Evolutionary conservation across 371 early-diverging fungal species (phyloP).

Genomic region (Zychaea mexicana): DNA sequence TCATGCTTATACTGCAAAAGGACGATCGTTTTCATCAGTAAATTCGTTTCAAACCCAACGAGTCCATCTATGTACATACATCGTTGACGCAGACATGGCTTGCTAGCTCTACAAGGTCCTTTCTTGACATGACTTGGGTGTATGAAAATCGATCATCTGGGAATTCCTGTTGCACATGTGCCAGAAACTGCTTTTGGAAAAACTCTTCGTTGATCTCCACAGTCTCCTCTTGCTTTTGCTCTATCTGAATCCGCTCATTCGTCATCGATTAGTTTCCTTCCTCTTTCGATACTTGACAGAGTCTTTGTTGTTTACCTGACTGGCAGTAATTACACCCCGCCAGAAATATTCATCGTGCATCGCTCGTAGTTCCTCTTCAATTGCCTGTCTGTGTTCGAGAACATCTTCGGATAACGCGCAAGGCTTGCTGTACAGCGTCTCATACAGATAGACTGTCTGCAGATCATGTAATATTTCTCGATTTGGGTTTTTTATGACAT

Average conservation of each 20-base stretch:
- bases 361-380: background rate
- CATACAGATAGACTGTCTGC: background rate
- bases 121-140: background rate
- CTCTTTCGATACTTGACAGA: no score
- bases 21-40: no score
- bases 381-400: background rate
- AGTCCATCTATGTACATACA: no score
- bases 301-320: background rate
- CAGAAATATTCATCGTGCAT: background rate
- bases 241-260: background rate
- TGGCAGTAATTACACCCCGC: background rate
- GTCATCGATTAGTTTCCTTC: background rate
- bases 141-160: background rate
- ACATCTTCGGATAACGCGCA: background rate
- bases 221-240: background rate
- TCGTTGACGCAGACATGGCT: no score
- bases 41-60: no score
- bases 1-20: background rate
- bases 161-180: background rate
- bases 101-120: background rate
- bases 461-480: constrained; percentile 8
- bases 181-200: background rate
- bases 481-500: background rate
- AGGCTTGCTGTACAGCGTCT: background rate
- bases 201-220: background rate